Evolutionary conservation across 768 basidiomycete species (phyloP).

Genomic region (Lactarius pseudohatsudake): DNA sequence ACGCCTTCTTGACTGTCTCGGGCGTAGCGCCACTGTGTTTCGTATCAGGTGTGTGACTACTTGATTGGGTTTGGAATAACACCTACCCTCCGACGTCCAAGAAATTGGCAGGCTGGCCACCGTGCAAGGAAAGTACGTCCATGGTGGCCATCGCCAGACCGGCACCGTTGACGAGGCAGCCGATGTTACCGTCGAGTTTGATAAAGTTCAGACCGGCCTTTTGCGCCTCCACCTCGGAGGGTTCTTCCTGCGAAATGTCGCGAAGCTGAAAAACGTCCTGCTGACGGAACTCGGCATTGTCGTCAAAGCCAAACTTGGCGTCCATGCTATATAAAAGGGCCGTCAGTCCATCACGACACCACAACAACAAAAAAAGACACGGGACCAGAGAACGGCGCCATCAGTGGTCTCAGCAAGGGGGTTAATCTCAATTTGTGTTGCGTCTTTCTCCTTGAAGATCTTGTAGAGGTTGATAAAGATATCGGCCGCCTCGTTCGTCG

Average conservation of each 20-base stretch:
- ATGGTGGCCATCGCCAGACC: conserved; percentile 99
- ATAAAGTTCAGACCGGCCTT: conserved; percentile 97
- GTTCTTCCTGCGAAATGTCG: conserved; percentile 93
- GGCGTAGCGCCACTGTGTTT: conserved; percentile 84
- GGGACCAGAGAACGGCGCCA: conserved; percentile 89
- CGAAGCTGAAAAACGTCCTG: conserved; percentile 84
- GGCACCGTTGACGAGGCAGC: conserved; percentile 97
- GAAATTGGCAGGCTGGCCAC: conserved; percentile 98
- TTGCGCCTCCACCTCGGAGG: conserved; percentile 97
- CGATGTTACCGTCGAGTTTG: conserved; percentile 96
- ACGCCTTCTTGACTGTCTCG: conserved; percentile 99
- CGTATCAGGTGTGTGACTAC: background rate
- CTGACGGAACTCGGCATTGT: conserved; percentile 98
- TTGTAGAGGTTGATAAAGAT: conserved; percentile 93
- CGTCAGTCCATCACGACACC: conserved; percentile 13
- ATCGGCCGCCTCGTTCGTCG: conserved; percentile 84
- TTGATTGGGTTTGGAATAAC: conserved; percentile 10
- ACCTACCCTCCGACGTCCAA: conserved; percentile 92
- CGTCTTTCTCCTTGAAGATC: conserved; percentile 98
- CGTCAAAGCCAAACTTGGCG: conserved; percentile 99
- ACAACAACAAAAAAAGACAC: conserved; percentile 15
- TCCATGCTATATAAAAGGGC: conserved; percentile 75
- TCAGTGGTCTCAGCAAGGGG: conserved; percentile 91
- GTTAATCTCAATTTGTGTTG: conserved; percentile 99
- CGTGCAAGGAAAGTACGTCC: conserved; percentile 97